Evolutionary conservation across 192 early-diverging fungal species (phyloP), one percentile per base, ranked within the genome.

Genomic region (Chytriomyces confervae): DNA sequence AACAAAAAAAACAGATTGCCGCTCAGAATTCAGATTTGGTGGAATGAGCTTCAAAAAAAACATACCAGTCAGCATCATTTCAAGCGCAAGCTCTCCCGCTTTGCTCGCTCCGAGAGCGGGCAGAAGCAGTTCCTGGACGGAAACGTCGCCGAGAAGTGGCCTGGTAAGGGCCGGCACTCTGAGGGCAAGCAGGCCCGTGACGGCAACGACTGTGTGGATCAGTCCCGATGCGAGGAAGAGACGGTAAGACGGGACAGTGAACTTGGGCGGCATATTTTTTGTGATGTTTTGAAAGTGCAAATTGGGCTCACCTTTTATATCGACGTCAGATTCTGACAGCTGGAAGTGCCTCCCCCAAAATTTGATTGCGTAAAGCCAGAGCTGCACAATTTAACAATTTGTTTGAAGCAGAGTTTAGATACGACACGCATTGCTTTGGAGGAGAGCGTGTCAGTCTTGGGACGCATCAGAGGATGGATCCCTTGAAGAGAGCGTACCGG

Each of bases 251-350:
- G 66, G 66, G 45, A 67, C 66, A 47, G 66, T 67, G 45, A 67
- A 67, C 66, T 67, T 67, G 27, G 66, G 66, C 13, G 66, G 66
- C 66, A 67, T 67, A 47, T 67, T 36, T 36, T 36, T 2, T 36
- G 36, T 36, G n/a, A n/a, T n/a, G 36, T 36, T 36, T 36, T 36
- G 7, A 8, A 68, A 57, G 53, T 20, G 16, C 24, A 13, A 57
- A 57, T 57, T 57, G 13, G 53, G 13, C 16, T 57, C 20, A 20
- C 16, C 16, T 20, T 36, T 36, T 20, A 20, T 13, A 57, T n/a
- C 53, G 53, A 20, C 36, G 4, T 36, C 4, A 4, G 36, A 36
- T 36, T 36, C 36, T 36, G 36, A 36, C 36, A 36, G 36, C 36
- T 36, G 36, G 36, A 36, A 36, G 36, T 36, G 36, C 36, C 36